A percentile compares a stretch with the other conserved stretches of the same genome.
Evolutionary conservation across 371 early-diverging fungal genomes (phyloP).

Genomic region (Apophysomyces sp.): DNA sequence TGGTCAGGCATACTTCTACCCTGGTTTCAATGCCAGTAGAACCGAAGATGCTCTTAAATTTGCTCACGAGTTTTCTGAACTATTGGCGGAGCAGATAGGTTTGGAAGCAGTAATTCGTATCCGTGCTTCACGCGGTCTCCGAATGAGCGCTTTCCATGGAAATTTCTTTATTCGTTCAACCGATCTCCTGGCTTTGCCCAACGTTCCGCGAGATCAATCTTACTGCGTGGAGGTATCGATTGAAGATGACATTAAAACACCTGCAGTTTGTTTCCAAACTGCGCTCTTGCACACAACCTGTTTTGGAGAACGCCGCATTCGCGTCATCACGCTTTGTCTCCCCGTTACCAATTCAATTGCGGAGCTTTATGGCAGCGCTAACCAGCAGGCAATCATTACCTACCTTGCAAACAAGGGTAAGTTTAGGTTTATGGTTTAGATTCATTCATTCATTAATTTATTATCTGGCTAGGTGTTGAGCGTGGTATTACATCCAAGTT

Average conservation of each 20-base stretch:
- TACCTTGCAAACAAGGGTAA: slow-evolving; percentile 85
- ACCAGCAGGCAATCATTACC: slow-evolving; percentile 82
- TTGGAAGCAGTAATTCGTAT: slow-evolving; percentile 97
- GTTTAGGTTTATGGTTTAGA: too few species aligned
- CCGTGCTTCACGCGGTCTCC: slow-evolving; percentile 86
- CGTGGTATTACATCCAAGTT: slow-evolving; percentile 82
- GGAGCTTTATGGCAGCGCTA: slow-evolving; percentile 82
- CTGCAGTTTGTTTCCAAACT: slow-evolving; percentile 93
- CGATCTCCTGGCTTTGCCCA: slow-evolving; percentile 92
- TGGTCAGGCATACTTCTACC: slow-evolving; percentile 94
- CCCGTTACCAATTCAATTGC: slow-evolving; percentile 83
- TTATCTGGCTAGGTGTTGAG: slow-evolving; percentile 77
- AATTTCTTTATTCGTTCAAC: slow-evolving; percentile 97
- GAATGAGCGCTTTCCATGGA: slow-evolving; percentile 90
- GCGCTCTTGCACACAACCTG: slow-evolving; percentile 92
- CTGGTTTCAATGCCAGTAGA: slow-evolving; percentile 88
- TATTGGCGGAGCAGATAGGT: slow-evolving; percentile 84
- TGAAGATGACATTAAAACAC: slow-evolving; percentile 79
- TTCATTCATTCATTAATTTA: too few species aligned
- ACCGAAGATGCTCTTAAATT: slow-evolving; percentile 89
- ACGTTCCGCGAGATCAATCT: slow-evolving; percentile 92
- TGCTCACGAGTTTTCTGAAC: slow-evolving; percentile 82
- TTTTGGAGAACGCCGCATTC: slow-evolving; percentile 89
- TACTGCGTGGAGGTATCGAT: slow-evolving; percentile 91
- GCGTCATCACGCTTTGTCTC: slow-evolving; percentile 91